phyloP scores from a whole-genome alignment of 2,329 filamentous ascomycete genomes.

The Aureobasidium pullulans region DNA sequence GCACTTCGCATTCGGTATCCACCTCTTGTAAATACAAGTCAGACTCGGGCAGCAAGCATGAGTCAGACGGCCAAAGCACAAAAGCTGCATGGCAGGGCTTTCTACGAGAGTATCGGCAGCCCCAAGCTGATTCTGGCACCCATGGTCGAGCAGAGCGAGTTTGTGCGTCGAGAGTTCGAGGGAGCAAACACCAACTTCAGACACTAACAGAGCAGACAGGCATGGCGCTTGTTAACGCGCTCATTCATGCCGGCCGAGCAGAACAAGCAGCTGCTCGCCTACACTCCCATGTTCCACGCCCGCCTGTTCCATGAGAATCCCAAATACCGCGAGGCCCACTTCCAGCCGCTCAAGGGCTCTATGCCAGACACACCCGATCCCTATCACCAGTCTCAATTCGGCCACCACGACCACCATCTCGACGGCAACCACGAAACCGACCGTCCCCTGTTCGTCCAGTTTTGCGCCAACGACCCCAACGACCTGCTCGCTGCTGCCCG shows the following conservation, averaged over 20 bases:
- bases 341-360: conserved; percentile 54
- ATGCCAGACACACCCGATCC: conserved; percentile 29
- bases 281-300: conserved; percentile 94
- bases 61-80: neutral
- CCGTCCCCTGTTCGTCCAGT: conserved; percentile 89
- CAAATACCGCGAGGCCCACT: conserved; percentile 71
- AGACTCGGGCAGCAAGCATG: neutral
- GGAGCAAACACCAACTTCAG: neutral
- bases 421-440: conserved; percentile 83
- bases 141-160: conserved; percentile 98
- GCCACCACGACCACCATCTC: conserved; percentile 47
- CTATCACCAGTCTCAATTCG: conserved; percentile 26
- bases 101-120: conserved; percentile 90
- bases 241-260: conserved; percentile 69
- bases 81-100: conserved; percentile 59
- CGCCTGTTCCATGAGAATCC: conserved; percentile 72
- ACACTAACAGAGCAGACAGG: conserved; percentile 45
- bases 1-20: neutral
- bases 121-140: conserved; percentile 87
- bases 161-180: conserved; percentile 54
- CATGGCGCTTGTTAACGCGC: conserved; percentile 92
- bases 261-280: conserved; percentile 65
- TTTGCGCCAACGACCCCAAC: conserved; percentile 84
- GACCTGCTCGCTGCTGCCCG: conserved; percentile 71
- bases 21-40: neutral